A percentile compares a stretch with the other conserved stretches of the same genome.
phyloP scores from a whole-genome alignment of 1,139 yeast genomes.

The Blastobotrys raffinosifermentans region DNA sequence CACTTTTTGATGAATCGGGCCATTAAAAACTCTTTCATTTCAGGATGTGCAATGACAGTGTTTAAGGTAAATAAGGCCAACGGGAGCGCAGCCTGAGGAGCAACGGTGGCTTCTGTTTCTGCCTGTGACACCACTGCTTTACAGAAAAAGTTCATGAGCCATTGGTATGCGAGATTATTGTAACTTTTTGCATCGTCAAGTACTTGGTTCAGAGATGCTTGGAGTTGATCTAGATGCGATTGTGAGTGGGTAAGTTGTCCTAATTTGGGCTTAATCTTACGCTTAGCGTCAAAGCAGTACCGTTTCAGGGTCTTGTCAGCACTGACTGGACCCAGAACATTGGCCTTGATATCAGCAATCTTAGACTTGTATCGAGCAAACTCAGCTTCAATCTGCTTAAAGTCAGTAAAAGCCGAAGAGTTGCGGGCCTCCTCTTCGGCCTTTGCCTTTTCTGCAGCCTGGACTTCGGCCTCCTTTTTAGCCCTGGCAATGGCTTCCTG shows the following conservation, averaged over 20 bases:
- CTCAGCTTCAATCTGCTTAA: constrained; percentile 39
- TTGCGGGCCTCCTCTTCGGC: constrained; percentile 8
- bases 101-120: constrained; percentile 82
- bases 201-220: constrained; percentile 43
- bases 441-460: constrained; percentile 11
- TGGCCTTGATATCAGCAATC: constrained; percentile 53
- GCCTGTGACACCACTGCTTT: constrained; percentile 88
- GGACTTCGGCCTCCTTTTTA: constrained; percentile 13
- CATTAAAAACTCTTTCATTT: constrained; percentile 57
- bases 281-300: constrained; percentile 40
- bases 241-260: constrained; percentile 82
- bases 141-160: constrained; percentile 77
- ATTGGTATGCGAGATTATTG: constrained; percentile 50
- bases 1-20: constrained; percentile 90
- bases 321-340: constrained; percentile 36
- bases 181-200: constrained; percentile 41
- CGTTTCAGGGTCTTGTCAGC: constrained; percentile 37
- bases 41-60: constrained; percentile 54
- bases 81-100: constrained; percentile 74
- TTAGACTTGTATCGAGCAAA: constrained; percentile 50
- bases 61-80: constrained; percentile 60
- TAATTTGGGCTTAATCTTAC: constrained; percentile 79
- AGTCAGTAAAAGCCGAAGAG: constrained; percentile 34
- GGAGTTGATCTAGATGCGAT: constrained; percentile 49
- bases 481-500: constrained; percentile 15